Evolutionary conservation across 495 filamentous ascomycete genomes (phyloP).

Genomic region (Coniosporium apollinis): DNA sequence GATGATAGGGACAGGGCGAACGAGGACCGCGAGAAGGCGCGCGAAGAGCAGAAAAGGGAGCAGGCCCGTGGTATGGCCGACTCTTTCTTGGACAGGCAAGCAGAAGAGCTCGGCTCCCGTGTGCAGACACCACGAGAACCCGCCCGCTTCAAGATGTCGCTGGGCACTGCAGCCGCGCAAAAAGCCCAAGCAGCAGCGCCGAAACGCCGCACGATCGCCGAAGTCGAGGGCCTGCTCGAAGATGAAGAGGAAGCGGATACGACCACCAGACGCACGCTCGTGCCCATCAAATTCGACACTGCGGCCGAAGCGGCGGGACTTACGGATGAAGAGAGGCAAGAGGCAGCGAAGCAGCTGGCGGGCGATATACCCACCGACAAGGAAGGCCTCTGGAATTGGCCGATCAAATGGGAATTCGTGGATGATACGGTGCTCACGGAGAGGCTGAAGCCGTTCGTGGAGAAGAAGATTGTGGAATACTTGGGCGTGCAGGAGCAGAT

Average conservation of each 20-base stretch:
- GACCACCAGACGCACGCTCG: conserved; percentile 58
- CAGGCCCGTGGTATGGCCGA: conserved; percentile 78
- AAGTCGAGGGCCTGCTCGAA: conserved; percentile 85
- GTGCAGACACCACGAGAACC: conserved; percentile 47
- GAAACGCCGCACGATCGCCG: conserved; percentile 65
- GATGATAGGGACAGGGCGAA: conserved; percentile 69
- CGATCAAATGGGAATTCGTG: conserved; percentile 87
- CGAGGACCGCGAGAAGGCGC: conserved; percentile 58
- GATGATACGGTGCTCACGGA: conserved; percentile 70
- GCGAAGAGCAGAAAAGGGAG: conserved; percentile 53
- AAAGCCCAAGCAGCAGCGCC: conserved; percentile 52
- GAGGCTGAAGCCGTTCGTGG: conserved; percentile 85
- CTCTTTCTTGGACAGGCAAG: conserved; percentile 79
- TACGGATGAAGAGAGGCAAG: conserved; percentile 67
- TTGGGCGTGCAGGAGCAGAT: conserved; percentile 93
- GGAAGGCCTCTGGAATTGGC: conserved; percentile 78
- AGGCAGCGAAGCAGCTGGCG: conserved; percentile 63
- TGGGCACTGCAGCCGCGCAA: conserved; percentile 72
- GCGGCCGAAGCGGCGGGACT: conserved; percentile 50
- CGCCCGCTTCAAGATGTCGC: conserved; percentile 82
- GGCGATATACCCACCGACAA: conserved; percentile 79
- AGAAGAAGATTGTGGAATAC: conserved; percentile 95
- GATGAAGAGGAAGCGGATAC: conserved; percentile 67
- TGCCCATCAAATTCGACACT: conserved; percentile 84
- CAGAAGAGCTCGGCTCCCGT: conserved; percentile 56